Conservation (phyloP, 345 rosid genomes). For the Eucalyptus cloeziana region DNA sequence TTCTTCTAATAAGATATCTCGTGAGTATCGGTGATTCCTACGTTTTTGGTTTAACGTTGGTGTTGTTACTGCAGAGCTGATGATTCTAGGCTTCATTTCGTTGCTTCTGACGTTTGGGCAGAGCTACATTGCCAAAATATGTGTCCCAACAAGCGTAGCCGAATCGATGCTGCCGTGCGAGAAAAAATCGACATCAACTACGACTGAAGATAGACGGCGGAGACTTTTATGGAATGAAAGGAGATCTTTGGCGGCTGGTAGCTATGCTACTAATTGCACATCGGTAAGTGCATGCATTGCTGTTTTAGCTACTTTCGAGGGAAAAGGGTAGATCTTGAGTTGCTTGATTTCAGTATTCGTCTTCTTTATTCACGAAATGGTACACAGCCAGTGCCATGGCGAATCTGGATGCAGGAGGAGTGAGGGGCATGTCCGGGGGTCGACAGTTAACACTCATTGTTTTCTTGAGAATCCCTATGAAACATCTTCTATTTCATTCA, state of each 20-base stretch:
- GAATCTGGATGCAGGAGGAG: neutral
- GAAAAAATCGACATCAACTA: neutral
- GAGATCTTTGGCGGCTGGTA: conserved; percentile 33
- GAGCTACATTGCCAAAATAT: conserved; percentile 48
- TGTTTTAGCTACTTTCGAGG: neutral
- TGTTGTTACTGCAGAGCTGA: conserved; percentile 56
- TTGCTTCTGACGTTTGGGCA: conserved; percentile 75
- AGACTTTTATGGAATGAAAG: conserved; percentile 48
- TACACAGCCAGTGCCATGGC: neutral
- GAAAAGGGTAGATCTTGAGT: neutral
- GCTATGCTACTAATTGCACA: conserved; percentile 24
- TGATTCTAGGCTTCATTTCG: conserved; percentile 92
- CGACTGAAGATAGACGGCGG: conserved; percentile 11
- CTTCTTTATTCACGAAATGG: neutral
- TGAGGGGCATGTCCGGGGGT: neutral
- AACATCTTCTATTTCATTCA: neutral
- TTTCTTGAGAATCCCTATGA: neutral
- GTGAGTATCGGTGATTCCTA: neutral
- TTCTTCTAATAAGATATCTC: neutral
- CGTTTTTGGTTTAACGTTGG: neutral
- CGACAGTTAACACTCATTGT: neutral
- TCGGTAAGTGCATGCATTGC: conserved; percentile 21
- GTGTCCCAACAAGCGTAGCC: conserved; percentile 46
- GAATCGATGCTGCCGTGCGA: conserved; percentile 66
- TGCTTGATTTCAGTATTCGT: neutral